These are phyloP conservation scores for Butyriboletus loyo DNA, from an alignment of 768 basidiomycete species.

Conservation along the genomic window DNA sequence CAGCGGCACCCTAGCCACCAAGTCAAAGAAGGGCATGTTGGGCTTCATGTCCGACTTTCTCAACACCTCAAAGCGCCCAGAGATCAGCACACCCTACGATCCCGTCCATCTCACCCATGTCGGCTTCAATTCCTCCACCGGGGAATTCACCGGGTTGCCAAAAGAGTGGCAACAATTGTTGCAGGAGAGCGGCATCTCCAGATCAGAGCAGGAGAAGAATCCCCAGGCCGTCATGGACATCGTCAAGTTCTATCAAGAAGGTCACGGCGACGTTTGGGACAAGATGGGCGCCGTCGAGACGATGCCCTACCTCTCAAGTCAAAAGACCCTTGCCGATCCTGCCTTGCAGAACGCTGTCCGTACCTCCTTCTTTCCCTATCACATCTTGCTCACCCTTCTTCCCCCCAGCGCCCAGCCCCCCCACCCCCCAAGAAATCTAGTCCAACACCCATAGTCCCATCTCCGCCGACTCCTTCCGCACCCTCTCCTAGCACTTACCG, in stretches of 20 bases:
- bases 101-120: slow-evolving; percentile 99
- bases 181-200: slow-evolving; percentile 93
- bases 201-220: slow-evolving; percentile 93
- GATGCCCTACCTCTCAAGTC: slow-evolving; percentile 15
- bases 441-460: slow-evolving; percentile 26
- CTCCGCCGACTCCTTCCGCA: slow-evolving; percentile 30
- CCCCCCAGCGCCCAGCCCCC: slow-evolving; percentile 36
- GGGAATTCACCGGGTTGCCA: slow-evolving; percentile 96
- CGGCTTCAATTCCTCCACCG: slow-evolving; percentile 97
- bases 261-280: slow-evolving; percentile 78
- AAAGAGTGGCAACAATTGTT: slow-evolving; percentile 99
- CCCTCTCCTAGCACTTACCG: slow-evolving; percentile 54
- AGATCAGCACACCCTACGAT: slow-evolving; percentile 98
- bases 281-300: slow-evolving; percentile 66
- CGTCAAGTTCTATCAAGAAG: slow-evolving; percentile 97
- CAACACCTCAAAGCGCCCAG: slow-evolving; percentile 69
- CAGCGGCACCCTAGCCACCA: slow-evolving; percentile 40
- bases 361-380: not conserved
- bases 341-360: slow-evolving; percentile 56
- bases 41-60: slow-evolving; percentile 72
- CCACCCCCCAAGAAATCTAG: slow-evolving; percentile 41
- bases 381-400: slow-evolving; percentile 1
- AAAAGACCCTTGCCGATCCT: slow-evolving; percentile 41
- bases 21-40: slow-evolving; percentile 62
- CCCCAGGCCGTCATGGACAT: slow-evolving; percentile 98